Base-by-base conservation (phyloP, 257 asterid genomes). In the Plantago elongata region DNA sequence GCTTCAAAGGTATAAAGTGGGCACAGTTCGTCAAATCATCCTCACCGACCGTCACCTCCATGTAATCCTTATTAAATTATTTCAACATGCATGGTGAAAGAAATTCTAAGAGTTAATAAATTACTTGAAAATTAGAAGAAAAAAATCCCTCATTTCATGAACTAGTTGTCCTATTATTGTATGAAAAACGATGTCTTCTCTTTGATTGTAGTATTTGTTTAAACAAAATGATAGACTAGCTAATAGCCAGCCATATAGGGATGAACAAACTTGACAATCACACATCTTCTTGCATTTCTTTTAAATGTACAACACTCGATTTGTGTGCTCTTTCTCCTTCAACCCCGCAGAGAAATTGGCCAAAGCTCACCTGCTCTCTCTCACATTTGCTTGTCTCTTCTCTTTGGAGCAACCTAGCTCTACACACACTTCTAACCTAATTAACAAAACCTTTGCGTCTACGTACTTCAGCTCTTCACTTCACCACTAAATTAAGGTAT, bases 291-390 rank as follows among this genome's bases (percentile, higher is more conserved):
- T 56, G 51, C 30, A 9, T 47, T 52, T 64, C 59, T 3, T 71
- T 45, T 76, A 57, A 72, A 68, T 68, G 49, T 73, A 70, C 73
- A 57, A 52, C 46, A 61, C 75, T 74, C 82, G 74, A 68, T 70
- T 67, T 34, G 78, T 74, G 83, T 78, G 80, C 71, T 49, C 60
- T 30, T 63, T 58, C 55, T 59, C 14, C 61, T 60, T 60, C 51
- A 44, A 18, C 42, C 11, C 64, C 64, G 64, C 54, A 60, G 14
- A 69, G 62, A 73, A 72, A 29, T 51, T 69, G 81, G 67, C 63
- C 46, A 47, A 68, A 51, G 27, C 59, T 61, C 47, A 76, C 70
- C 78, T 72, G 75, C 76, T 72, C 64, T 59, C 57, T 34, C 55
- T 18, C 37, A 47, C 40, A 60, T 58, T 54, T 52, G 50, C 45